Conservation (phyloP, 768 basidiomycete genomes). For the Boletus reticuloceps region DNA sequence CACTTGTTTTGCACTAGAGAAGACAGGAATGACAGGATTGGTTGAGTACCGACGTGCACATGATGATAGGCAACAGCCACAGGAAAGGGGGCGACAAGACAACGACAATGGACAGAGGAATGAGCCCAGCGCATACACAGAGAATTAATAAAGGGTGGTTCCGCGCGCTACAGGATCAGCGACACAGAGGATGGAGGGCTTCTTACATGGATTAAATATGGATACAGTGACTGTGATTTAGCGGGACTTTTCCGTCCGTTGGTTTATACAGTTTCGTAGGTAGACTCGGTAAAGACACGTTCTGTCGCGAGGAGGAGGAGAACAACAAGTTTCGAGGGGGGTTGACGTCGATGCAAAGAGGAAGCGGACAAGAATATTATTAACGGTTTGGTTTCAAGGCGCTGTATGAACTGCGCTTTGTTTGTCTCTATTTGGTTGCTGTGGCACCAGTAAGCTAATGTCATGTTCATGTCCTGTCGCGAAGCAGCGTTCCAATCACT, state of each 20-base stretch:
- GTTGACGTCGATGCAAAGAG: conserved; percentile 11
- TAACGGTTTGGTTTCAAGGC: conserved; percentile 1
- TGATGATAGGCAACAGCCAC: conserved; percentile 29
- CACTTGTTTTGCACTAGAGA: conserved; percentile 37
- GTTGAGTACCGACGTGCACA: conserved; percentile 39
- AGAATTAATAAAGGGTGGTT: not conserved
- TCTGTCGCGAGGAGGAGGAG: not conserved
- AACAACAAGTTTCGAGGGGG: conserved; percentile 1
- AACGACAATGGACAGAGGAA: conserved; percentile 5
- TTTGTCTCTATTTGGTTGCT: conserved; percentile 25
- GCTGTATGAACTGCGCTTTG: conserved; percentile 16
- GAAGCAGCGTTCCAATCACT: conserved; percentile 59
- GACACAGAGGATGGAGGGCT: conserved; percentile 13
- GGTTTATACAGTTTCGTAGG: conserved; percentile 27
- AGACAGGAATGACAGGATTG: conserved; percentile 32
- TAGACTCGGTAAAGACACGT: conserved; percentile 14
- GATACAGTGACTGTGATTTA: conserved; percentile 31
- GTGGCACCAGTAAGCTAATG: conserved; percentile 17
- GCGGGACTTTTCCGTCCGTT: conserved; percentile 10
- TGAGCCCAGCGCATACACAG: conserved; percentile 23
- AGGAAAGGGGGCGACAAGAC: conserved; percentile 16
- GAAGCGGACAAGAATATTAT: conserved; percentile 5
- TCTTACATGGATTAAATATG: conserved; percentile 36
- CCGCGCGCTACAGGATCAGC: conserved; percentile 32
- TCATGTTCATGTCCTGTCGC: conserved; percentile 15